These are phyloP conservation scores for Rasamsonia emersonii DNA, from an alignment of 2,329 filamentous ascomycete species.

Conservation along the genomic window DNA sequence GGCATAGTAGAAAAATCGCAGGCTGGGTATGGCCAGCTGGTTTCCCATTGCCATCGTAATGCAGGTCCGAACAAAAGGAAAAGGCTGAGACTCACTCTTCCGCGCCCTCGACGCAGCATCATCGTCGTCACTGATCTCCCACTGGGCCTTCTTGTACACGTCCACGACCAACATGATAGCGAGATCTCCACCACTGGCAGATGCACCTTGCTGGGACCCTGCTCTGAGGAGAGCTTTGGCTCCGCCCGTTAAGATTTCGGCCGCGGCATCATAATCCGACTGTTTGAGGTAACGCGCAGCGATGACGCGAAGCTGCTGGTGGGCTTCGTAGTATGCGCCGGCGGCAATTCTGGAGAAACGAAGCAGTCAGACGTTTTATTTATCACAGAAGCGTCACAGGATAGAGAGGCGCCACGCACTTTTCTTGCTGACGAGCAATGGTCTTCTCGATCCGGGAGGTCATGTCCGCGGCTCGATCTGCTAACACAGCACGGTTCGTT, in stretches of 20 bases:
- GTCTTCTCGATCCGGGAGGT: slow-evolving; percentile 56
- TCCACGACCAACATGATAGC: slow-evolving; percentile 80
- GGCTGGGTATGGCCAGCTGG: too few species aligned
- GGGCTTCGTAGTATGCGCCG: slow-evolving; percentile 94
- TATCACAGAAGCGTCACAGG: slow-evolving; percentile 4
- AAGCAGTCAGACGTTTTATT: slow-evolving; percentile 13
- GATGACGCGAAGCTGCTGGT: slow-evolving; percentile 94
- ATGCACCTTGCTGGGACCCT: slow-evolving; percentile 68
- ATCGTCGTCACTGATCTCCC: slow-evolving; percentile 55
- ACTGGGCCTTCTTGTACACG: slow-evolving; percentile 78
- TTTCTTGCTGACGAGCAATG: slow-evolving; percentile 68
- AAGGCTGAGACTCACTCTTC: slow-evolving; percentile 29
- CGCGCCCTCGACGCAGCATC: slow-evolving; percentile 56
- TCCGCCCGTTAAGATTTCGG: slow-evolving; percentile 77
- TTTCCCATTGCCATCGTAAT: too few species aligned
- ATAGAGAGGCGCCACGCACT: too few species aligned
- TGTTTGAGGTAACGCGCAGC: slow-evolving; percentile 89
- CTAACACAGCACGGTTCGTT: too few species aligned
- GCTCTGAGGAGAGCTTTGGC: slow-evolving; percentile 65
- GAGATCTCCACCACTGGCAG: slow-evolving; percentile 84
- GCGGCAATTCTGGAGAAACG: slow-evolving; percentile 60
- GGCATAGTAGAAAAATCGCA: too few species aligned
- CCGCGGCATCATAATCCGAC: slow-evolving; percentile 72
- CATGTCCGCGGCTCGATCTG: too few species aligned
- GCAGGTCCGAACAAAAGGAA: too few species aligned